Evolutionary conservation across 768 basidiomycete genomes (phyloP).

Genomic region (Hysterangium stoloniferum): DNA sequence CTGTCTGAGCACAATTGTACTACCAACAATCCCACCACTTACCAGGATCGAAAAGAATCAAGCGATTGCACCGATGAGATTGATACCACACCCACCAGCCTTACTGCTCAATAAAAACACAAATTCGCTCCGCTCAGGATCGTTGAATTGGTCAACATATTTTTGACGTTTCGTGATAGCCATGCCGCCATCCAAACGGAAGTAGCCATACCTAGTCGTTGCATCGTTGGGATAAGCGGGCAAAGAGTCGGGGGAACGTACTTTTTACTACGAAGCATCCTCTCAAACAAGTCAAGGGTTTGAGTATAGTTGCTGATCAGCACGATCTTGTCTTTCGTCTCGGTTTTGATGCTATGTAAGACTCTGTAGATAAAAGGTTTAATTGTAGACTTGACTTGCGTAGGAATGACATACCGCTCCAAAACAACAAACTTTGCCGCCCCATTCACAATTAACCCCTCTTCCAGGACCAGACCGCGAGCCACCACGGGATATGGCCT

Average conservation of each 20-base stretch:
- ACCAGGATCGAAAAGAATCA: constrained; percentile 96
- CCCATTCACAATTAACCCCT: constrained; percentile 78
- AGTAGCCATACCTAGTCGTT: constrained; percentile 69
- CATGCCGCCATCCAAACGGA: constrained; percentile 95
- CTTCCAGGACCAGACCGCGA: no score
- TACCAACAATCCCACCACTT: constrained; percentile 16
- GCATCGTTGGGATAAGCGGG: neutral
- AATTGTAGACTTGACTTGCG: neutral
- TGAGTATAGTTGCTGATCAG: constrained; percentile 96
- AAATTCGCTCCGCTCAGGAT: constrained; percentile 89
- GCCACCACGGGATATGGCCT: constrained; percentile 27
- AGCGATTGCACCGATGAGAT: constrained; percentile 93
- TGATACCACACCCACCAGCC: constrained; percentile 95
- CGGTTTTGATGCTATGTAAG: constrained; percentile 69
- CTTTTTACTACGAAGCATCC: constrained; percentile 80
- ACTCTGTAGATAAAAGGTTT: constrained; percentile 45
- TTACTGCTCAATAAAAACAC: constrained; percentile 92
- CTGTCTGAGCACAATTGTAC: neutral
- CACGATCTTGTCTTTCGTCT: constrained; percentile 91
- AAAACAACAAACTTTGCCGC: constrained; percentile 90
- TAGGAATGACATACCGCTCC: constrained; percentile 53
- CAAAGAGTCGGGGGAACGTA: constrained; percentile 26
- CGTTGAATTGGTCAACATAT: constrained; percentile 92
- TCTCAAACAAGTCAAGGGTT: constrained; percentile 90
- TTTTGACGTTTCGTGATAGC: constrained; percentile 87